A percentile compares a stretch with the other conserved stretches of the same genome.
These are phyloP conservation scores for Fusarium sp. DNA, from an alignment of 2,329 filamentous ascomycete species.

Conservation along the genomic window DNA sequence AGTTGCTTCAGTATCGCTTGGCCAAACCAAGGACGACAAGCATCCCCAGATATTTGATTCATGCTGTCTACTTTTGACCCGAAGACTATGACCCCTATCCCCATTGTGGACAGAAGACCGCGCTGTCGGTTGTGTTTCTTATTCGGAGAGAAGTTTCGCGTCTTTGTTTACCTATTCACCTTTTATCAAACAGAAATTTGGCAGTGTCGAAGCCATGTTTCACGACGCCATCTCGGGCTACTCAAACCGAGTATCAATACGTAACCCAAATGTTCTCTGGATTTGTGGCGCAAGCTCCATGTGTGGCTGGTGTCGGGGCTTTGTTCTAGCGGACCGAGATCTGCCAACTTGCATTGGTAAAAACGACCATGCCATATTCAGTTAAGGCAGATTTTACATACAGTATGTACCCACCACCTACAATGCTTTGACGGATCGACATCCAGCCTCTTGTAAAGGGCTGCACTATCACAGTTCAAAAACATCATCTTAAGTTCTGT, in stretches of 20 bases:
- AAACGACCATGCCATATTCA: conserved; percentile 2
- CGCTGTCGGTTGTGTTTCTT: conserved; percentile 5
- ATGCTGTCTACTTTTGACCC: conserved; percentile 1
- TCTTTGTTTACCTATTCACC: conserved; percentile 5
- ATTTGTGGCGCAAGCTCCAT: conserved; percentile 20
- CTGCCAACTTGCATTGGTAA: conserved; percentile 4
- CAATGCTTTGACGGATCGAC: conserved; percentile 39
- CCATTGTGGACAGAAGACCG: not conserved
- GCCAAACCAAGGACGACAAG: conserved; percentile 14
- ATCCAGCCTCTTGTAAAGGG: conserved; percentile 41
- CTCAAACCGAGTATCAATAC: not conserved
- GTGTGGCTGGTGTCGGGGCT: conserved; percentile 37
- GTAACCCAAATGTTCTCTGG: not conserved
- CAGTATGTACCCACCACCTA: conserved; percentile 31
- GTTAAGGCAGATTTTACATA: conserved; percentile 13
- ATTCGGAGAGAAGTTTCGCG: not conserved
- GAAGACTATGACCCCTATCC: not conserved
- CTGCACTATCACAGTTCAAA: conserved; percentile 41
- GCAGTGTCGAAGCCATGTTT: conserved; percentile 28
- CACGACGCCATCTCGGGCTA: conserved; percentile 17
- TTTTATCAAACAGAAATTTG: not conserved
- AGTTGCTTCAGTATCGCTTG: conserved; percentile 28
- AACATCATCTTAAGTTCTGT: conserved; percentile 31
- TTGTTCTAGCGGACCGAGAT: conserved; percentile 44
- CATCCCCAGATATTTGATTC: conserved; percentile 11